These are phyloP conservation scores for Saccharomycopsis amapae DNA, from an alignment of 805 yeast species.

Conservation along the genomic window DNA sequence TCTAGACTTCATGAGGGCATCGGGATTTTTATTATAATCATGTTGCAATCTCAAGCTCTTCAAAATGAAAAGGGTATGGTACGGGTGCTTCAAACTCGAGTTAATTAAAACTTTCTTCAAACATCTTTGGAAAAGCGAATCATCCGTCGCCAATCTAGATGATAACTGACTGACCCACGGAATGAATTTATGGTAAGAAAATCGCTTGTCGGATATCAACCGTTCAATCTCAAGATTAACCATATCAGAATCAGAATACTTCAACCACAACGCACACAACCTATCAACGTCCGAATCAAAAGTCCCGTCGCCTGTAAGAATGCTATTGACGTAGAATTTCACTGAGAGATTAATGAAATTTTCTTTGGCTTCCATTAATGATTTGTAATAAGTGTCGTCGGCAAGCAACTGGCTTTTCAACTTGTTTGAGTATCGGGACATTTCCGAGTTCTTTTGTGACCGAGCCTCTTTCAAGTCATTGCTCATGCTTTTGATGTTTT, in stretches of 20 bases:
- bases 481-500: conserved; percentile 35
- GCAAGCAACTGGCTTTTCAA: conserved; percentile 40
- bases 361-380: conserved; percentile 32
- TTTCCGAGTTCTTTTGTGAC: conserved; percentile 43
- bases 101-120: conserved; percentile 41
- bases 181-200: conserved; percentile 58
- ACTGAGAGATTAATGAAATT: conserved; percentile 47
- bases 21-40: conserved; percentile 28
- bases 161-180: conserved; percentile 81
- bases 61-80: conserved; percentile 59
- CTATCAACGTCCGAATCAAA: conserved; percentile 60
- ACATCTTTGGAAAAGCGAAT: conserved; percentile 45
- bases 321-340: conserved; percentile 49
- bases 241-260: conserved; percentile 39
- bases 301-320: conserved; percentile 37
- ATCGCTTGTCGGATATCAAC: conserved; percentile 27
- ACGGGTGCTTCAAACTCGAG: conserved; percentile 56
- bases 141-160: conserved; percentile 53
- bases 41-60: conserved; percentile 48
- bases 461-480: conserved; percentile 43
- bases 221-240: conserved; percentile 38
- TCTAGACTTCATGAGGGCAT: conserved; percentile 36
- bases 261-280: conserved; percentile 80
- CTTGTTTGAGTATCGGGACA: conserved; percentile 44
- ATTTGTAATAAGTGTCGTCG: conserved; percentile 42